Evolutionary conservation across 78 protist genomes (phyloP), one percentile per base, ranked within the genome.

Genomic region (Speleostelium caveatum): DNA sequence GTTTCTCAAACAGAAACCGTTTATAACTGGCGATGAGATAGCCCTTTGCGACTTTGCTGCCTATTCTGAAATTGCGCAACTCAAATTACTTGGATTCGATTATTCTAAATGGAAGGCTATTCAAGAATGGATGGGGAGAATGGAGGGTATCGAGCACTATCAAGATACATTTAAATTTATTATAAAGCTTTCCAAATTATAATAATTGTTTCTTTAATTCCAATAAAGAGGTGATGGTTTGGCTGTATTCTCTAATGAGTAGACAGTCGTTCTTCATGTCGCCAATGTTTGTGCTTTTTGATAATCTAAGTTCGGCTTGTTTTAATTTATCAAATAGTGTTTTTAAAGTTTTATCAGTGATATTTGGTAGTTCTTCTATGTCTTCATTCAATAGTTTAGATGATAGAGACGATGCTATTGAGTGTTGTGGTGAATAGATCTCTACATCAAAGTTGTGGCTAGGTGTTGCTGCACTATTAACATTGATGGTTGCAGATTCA

Each of bases 161-260:
- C n/a, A 45, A 45, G 53, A 45, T 45, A 10, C 10, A 14, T 45
- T 45, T 45, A 45, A 45, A 45, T 45, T 45, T 45, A 10, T 45
- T 14, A 45, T 45, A 14, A 45, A 45, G 10, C 10, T 45, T 14
- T 45, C 53, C 6, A 45, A 45, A 45, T 45, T 45, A 14, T 45
- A 14, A 14, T 10, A 45, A 45, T 45, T 45, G 53, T 10, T 69
- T 83, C 63, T 83, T 83, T 30, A 83, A 42, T 28, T 67, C 77
- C 24, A 83, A 71, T 16, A 83, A 33, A 5, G 91, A 69, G 6
- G 79, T 28, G 42, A 83, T 83, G 2, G 91, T 74, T 59, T 30
- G 53, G 14, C 49, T 42, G 16, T 74, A 83, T 69, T 83, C 91
- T 30, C 74, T 53, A 39, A 83, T 83, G 33, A 59, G 41, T 28